phyloP scores from a whole-genome alignment of 139 green algal genomes.

The Penium margaritaceum region DNA sequence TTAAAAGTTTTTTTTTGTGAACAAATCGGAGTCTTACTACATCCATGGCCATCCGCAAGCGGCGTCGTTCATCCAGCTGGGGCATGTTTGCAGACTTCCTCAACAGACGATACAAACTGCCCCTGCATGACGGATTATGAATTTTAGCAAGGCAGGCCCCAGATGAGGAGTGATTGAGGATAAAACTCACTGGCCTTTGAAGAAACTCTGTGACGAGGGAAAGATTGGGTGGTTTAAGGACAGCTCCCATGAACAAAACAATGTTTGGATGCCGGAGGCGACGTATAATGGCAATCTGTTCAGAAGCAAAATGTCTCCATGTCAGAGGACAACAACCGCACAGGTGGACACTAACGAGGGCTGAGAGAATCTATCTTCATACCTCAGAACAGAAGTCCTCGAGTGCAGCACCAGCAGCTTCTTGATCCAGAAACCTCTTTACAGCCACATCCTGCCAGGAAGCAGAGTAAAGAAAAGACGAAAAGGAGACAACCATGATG shows the following conservation, averaged over 20 bases:
- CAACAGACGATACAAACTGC: slow-evolving; percentile 37
- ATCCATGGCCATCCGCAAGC: slow-evolving; percentile 40
- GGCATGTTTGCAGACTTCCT: too few species aligned
- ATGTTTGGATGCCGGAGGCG: slow-evolving; percentile 49
- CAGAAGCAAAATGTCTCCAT: too few species aligned
- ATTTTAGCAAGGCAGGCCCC: too few species aligned
- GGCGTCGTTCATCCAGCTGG: slow-evolving; percentile 15
- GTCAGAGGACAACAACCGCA: too few species aligned
- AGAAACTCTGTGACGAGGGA: slow-evolving; percentile 73
- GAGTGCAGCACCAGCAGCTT: slow-evolving; percentile 5
- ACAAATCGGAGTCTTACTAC: too few species aligned
- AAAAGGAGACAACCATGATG: too few species aligned
- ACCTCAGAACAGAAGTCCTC: slow-evolving; percentile 35
- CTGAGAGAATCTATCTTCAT: background rate
- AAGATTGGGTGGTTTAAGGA: slow-evolving; percentile 55
- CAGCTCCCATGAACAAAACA: slow-evolving; percentile 50
- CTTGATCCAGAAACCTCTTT: slow-evolving; percentile 40
- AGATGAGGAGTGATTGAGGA: too few species aligned
- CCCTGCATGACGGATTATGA: too few species aligned
- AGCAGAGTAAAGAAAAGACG: background rate
- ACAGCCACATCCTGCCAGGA: slow-evolving; percentile 39
- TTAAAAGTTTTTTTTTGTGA: too few species aligned
- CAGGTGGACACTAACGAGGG: too few species aligned
- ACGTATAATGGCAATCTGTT: slow-evolving; percentile 53
- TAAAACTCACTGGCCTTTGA: slow-evolving; percentile 9